Evolutionary conservation across 371 early-diverging fungal species (phyloP), one percentile per base, ranked within the genome.

Genomic region (Mortierella sp.): DNA sequence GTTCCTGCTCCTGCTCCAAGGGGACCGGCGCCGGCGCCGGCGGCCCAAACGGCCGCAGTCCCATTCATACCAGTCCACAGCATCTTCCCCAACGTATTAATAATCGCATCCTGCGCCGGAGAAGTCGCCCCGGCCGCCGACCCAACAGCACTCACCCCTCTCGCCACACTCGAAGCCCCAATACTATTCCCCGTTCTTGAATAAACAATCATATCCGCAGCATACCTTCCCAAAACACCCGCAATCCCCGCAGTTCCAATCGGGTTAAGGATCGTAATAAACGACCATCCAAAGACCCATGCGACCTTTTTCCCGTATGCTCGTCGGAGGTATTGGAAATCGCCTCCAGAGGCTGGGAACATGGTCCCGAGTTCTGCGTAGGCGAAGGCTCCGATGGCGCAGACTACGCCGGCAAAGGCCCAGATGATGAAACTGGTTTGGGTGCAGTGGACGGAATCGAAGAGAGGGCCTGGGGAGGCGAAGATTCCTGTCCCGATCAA

Each of bases 281-380:
- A 87, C 1, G 80, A 80, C 87, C 87, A 87, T n/a, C 87, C 87
- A 74, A 87, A 87, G 70, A 87, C 74, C 7, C 80, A 70, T 0
- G 78, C 87, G 27, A 82, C 68, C 11, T 83, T 82, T 70, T 80
- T 78, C 3, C 87, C 80, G 21, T 87, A 87, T 27, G 87, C 87
- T 3, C 83, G 78, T 35, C 76, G 51, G 12, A 87, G 81, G 74
- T 87, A 87, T 55, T 87, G 83, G 27, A 78, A 87, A 21, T 87
- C 87, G 0, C 87, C 87, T 3, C 87, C 87, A 0, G 87, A 87
- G 43, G 77, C 83, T 8, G 87, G 87, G 71, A 87, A 87, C 87
- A 87, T 87, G 65, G 87, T 87, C 2, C 87, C 87, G 27, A 87
- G 87, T 24, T 87, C 87, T 38, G 81, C 87, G 65, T 87, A 87